Conservation (phyloP, 805 yeast genomes). For the Nakazawaea holstii region DNA sequence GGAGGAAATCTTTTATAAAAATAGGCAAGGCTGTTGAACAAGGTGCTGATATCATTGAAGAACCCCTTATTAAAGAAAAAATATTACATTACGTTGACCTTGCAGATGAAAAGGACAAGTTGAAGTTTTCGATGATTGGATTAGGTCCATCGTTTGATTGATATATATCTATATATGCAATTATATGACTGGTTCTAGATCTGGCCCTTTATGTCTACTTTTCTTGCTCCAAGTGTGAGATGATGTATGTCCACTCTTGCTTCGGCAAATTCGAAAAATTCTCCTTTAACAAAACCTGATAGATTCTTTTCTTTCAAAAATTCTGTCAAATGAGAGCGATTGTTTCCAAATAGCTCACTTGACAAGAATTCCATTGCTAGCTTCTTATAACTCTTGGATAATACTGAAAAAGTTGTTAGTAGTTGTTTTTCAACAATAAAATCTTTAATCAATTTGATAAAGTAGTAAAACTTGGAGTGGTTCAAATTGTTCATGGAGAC, state of each 20-base stretch:
- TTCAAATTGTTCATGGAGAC: conserved; percentile 15
- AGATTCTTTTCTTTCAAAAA: conserved; percentile 41
- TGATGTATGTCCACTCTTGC: conserved; percentile 20
- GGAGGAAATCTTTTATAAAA: conserved; percentile 70
- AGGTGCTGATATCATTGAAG: conserved; percentile 45
- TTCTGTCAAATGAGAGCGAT: conserved; percentile 27
- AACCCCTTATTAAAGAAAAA: conserved; percentile 42
- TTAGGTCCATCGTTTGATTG: conserved; percentile 49
- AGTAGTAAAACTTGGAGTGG: conserved; percentile 17
- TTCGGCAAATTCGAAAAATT: conserved; percentile 20
- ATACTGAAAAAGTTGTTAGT: conserved; percentile 45
- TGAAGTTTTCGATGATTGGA: conserved; percentile 75
- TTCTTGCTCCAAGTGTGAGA: conserved; percentile 34
- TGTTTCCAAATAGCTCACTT: conserved; percentile 32
- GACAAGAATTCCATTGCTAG: conserved; percentile 32
- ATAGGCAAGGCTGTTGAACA: conserved; percentile 34
- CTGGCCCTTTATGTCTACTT: conserved; percentile 90
- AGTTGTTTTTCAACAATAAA: conserved; percentile 56
- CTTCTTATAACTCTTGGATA: conserved; percentile 53
- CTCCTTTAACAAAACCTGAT: conserved; percentile 19
- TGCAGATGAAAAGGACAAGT: conserved; percentile 52
- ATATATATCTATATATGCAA: not conserved
- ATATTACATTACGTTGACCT: conserved; percentile 63
- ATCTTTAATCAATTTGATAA: conserved; percentile 32
- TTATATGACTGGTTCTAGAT: conserved; percentile 26